Percentiles rank a stretch among this genome's conserved stretches.
These are phyloP conservation scores for Kluyveromyces aestuarii DNA, from an alignment of 805 yeast species.

Conservation along the genomic window DNA sequence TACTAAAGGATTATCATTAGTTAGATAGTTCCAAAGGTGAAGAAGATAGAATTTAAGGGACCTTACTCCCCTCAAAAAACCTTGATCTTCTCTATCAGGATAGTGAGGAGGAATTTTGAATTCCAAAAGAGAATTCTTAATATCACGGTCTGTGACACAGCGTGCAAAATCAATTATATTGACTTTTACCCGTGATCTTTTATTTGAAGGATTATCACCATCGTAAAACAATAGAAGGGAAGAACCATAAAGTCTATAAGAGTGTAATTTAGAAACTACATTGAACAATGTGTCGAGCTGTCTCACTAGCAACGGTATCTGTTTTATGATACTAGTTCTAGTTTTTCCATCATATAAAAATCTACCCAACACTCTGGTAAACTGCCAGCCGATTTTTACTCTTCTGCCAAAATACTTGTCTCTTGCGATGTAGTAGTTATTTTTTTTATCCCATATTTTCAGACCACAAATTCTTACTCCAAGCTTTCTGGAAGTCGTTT, in stretches of 20 bases:
- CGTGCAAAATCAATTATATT: slow-evolving; percentile 94
- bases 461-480: slow-evolving; percentile 95
- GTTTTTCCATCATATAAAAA: slow-evolving; percentile 71
- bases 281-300: slow-evolving; percentile 49
- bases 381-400: slow-evolving; percentile 61
- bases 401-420: slow-evolving; percentile 92
- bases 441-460: slow-evolving; percentile 61
- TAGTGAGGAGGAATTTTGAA: slow-evolving; percentile 66
- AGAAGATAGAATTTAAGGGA: slow-evolving; percentile 65
- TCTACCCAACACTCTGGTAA: slow-evolving; percentile 63
- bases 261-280: slow-evolving; percentile 48
- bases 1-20: slow-evolving; percentile 32
- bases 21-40: slow-evolving; percentile 46
- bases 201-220: slow-evolving; percentile 32
- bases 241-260: slow-evolving; percentile 88
- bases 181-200: slow-evolving; percentile 33
- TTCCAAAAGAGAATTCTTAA: slow-evolving; percentile 27
- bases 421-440: slow-evolving; percentile 46
- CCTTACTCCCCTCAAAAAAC: slow-evolving; percentile 74
- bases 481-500: slow-evolving; percentile 68
- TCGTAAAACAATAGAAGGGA: slow-evolving; percentile 86
- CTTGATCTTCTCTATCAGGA: slow-evolving; percentile 58
- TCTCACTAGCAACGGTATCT: slow-evolving; percentile 57
- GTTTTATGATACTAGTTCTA: slow-evolving; percentile 47
- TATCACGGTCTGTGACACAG: slow-evolving; percentile 62